Conservation (phyloP, 2,329 filamentous ascomycete species). For the Fusarium chuoi region DNA sequence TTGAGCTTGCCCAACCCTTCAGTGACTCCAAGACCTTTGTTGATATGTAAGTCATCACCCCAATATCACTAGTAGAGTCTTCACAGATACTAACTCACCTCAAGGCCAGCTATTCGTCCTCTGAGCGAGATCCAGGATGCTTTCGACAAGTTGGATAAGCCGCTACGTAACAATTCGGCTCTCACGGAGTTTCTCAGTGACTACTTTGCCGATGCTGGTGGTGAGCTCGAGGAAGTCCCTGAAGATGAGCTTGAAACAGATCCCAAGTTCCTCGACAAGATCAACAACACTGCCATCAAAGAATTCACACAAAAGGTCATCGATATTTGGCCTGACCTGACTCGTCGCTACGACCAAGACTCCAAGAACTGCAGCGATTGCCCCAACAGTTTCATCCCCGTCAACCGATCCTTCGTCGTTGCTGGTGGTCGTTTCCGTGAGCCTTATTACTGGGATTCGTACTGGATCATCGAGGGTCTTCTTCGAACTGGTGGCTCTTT, state of each 20-base stretch:
- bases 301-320: constrained; percentile 73
- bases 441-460: constrained; percentile 78
- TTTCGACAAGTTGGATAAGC: constrained; percentile 68
- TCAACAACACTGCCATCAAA: constrained; percentile 67
- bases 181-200: constrained; percentile 70
- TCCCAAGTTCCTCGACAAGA: constrained; percentile 65
- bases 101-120: constrained; percentile 68
- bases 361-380: constrained; percentile 66
- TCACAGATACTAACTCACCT: constrained; percentile 20
- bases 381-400: constrained; percentile 71
- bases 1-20: constrained; percentile 72
- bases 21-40: constrained; percentile 77
- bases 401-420: constrained; percentile 76
- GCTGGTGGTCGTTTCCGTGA: constrained; percentile 77
- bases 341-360: constrained; percentile 65
- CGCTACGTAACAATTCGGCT: constrained; percentile 70
- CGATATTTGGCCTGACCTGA: constrained; percentile 75
- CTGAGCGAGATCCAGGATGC: constrained; percentile 69
- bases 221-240: constrained; percentile 67
- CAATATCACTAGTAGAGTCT: not conserved
- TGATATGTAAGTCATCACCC: constrained; percentile 64
- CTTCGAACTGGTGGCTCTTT: constrained; percentile 72
- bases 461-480: constrained; percentile 74
- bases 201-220: constrained; percentile 72
- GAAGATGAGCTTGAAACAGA: constrained; percentile 63